These are phyloP conservation scores for Cairneyella variabilis DNA, from an alignment of 495 filamentous ascomycete genomes.

Conservation along the genomic window DNA sequence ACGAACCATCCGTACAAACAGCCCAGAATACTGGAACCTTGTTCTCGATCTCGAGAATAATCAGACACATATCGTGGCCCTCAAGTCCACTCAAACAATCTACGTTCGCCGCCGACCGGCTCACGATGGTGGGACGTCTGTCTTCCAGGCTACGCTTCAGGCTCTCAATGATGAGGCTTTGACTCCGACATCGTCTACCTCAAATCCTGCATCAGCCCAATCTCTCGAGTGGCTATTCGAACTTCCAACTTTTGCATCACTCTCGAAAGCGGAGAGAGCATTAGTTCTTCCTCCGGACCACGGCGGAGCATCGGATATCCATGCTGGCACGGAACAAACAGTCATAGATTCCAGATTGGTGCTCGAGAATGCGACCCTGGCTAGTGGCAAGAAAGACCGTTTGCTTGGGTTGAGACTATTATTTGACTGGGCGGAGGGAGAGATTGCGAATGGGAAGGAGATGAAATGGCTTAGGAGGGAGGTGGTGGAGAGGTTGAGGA, in stretches of 20 bases:
- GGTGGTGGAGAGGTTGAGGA: slow-evolving; percentile 52
- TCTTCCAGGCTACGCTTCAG: slow-evolving; percentile 72
- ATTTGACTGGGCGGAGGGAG: slow-evolving; percentile 73
- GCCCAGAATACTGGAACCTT: slow-evolving; percentile 80
- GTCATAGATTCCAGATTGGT: slow-evolving; percentile 76
- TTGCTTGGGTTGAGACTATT: slow-evolving; percentile 72
- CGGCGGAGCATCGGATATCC: slow-evolving; percentile 40
- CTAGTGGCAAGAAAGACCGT: slow-evolving; percentile 59
- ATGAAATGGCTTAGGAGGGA: slow-evolving; percentile 48
- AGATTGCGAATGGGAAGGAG: slow-evolving; percentile 21
- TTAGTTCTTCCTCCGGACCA: slow-evolving; percentile 64
- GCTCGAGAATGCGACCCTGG: slow-evolving; percentile 57
- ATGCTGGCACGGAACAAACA: slow-evolving; percentile 51
- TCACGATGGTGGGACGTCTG: slow-evolving; percentile 59
- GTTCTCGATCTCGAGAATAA: slow-evolving; percentile 72
- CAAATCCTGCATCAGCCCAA: no score
- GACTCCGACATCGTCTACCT: no score
- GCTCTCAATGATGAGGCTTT: slow-evolving; percentile 53
- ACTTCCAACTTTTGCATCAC: slow-evolving; percentile 53
- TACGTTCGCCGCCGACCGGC: slow-evolving; percentile 76
- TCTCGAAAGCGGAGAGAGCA: slow-evolving; percentile 74
- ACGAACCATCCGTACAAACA: slow-evolving; percentile 58
- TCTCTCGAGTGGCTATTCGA: slow-evolving; percentile 76
- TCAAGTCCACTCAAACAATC: slow-evolving; percentile 70
- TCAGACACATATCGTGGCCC: slow-evolving; percentile 60